phyloP scores from a whole-genome alignment of 2,329 filamentous ascomycete species.

The Claviceps purpurea region DNA sequence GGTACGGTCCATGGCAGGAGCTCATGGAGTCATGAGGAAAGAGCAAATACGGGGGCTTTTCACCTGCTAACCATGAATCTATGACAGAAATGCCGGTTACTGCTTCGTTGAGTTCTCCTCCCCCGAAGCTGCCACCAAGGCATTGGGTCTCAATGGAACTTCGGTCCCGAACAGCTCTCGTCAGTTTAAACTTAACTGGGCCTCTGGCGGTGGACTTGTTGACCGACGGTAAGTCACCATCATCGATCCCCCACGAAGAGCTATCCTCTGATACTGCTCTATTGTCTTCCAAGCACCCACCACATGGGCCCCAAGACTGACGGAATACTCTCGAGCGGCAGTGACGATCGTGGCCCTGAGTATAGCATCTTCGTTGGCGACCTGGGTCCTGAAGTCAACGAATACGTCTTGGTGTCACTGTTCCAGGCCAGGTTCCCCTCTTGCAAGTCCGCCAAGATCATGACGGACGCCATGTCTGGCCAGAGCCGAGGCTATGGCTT shows the following conservation, averaged over 20 bases:
- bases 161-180: constrained; percentile 88
- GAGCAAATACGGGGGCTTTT: neutral
- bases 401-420: constrained; percentile 91
- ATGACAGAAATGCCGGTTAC: constrained; percentile 78
- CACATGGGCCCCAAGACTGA: neutral
- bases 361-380: constrained; percentile 97
- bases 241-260: neutral
- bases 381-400: constrained; percentile 94
- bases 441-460: constrained; percentile 99
- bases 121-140: constrained; percentile 78
- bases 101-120: constrained; percentile 91
- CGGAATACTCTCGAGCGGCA: constrained; percentile 18
- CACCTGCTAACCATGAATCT: neutral
- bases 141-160: constrained; percentile 76
- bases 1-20: constrained; percentile 39
- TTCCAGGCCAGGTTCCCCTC: constrained; percentile 94
- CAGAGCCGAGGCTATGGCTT: constrained; percentile 98
- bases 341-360: constrained; percentile 91
- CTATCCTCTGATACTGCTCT: neutral
- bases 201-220: constrained; percentile 85
- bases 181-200: constrained; percentile 99
- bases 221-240: constrained; percentile 61
- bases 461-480: constrained; percentile 96
- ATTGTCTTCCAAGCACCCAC: neutral
- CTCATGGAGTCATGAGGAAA: neutral